Conservation (phyloP, 495 filamentous ascomycete genomes). For the Hypoxylon subgilvum region DNA sequence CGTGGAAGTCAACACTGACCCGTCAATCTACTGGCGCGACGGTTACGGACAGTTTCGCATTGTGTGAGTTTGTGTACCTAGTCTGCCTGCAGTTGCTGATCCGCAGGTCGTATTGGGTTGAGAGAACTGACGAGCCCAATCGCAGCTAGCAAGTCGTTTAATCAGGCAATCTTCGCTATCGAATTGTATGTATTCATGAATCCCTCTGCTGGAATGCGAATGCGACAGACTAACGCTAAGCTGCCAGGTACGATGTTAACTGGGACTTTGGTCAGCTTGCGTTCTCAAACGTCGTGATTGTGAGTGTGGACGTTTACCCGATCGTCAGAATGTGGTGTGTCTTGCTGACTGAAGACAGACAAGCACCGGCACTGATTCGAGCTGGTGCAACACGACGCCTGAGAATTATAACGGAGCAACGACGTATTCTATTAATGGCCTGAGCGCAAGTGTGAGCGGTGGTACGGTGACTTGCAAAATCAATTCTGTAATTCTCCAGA, state of each 20-base stretch:
- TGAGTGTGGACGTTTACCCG: too few species aligned
- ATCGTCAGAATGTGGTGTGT: too few species aligned
- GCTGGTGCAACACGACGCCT: slow-evolving; percentile 43
- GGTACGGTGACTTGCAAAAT: slow-evolving; percentile 46
- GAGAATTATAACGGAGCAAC: slow-evolving; percentile 48
- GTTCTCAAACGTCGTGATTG: slow-evolving; percentile 50
- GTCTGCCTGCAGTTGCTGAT: background rate
- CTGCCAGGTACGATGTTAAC: slow-evolving; percentile 33
- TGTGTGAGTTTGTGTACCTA: slow-evolving; percentile 11
- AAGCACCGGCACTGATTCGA: slow-evolving; percentile 35
- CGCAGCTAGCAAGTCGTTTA: slow-evolving; percentile 46
- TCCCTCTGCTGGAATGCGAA: background rate
- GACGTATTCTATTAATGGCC: slow-evolving; percentile 40
- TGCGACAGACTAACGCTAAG: background rate
- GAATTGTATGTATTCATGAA: slow-evolving; percentile 38
- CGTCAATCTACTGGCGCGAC: slow-evolving; percentile 25
- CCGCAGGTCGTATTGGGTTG: background rate
- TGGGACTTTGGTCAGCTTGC: slow-evolving; percentile 49
- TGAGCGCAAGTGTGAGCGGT: slow-evolving; percentile 40
- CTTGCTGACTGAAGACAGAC: slow-evolving; percentile 26
- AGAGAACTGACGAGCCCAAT: background rate
- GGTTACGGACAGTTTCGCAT: slow-evolving; percentile 39
- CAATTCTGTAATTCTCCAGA: slow-evolving; percentile 41
- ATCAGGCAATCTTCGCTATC: slow-evolving; percentile 49
- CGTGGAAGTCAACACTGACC: slow-evolving; percentile 35